phyloP scores from a whole-genome alignment of 495 filamentous ascomycete species.

The Penicillium chermesinum region DNA sequence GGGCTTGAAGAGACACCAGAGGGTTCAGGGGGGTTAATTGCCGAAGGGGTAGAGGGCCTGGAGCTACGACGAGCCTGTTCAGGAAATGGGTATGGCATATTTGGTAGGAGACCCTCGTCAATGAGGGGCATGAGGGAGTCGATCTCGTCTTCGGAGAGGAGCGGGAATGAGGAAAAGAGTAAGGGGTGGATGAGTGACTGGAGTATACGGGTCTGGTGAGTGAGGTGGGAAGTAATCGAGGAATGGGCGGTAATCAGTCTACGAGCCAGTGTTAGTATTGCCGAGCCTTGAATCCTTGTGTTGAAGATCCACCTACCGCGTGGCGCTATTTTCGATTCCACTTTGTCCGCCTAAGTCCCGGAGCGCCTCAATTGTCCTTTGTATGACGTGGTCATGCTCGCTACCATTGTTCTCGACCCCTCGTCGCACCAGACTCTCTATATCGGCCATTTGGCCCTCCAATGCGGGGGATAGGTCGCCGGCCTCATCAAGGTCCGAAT shows the following conservation, averaged over 20 bases:
- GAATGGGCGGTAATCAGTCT: conserved; percentile 86
- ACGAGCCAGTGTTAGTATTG: conserved; percentile 8
- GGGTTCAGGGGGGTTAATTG: conserved; percentile 32
- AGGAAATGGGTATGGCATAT: conserved; percentile 44
- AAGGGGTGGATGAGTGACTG: conserved; percentile 74
- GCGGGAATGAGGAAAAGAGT: conserved; percentile 44
- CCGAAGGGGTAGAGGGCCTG: conserved; percentile 32
- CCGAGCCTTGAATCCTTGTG: conserved; percentile 7
- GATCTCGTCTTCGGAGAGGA: conserved; percentile 62
- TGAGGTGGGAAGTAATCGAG: conserved; percentile 75
- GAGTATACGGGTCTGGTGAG: conserved; percentile 76
- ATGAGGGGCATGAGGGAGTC: conserved; percentile 64
- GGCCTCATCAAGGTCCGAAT: conserved; percentile 66
- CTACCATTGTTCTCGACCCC: conserved; percentile 69
- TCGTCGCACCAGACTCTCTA: conserved; percentile 68
- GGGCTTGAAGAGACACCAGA: conserved; percentile 50
- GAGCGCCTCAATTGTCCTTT: conserved; percentile 65
- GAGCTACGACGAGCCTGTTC: conserved; percentile 49
- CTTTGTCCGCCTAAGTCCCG: conserved; percentile 78
- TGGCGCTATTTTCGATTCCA: conserved; percentile 70
- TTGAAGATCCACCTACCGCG: conserved; percentile 51
- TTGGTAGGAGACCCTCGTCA: conserved; percentile 47
- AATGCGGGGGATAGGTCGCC: conserved; percentile 66
- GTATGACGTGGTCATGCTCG: conserved; percentile 61
- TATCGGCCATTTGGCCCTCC: conserved; percentile 68